These are phyloP conservation scores for Populus alba DNA, from an alignment of 345 rosid genomes.

Conservation along the genomic window DNA sequence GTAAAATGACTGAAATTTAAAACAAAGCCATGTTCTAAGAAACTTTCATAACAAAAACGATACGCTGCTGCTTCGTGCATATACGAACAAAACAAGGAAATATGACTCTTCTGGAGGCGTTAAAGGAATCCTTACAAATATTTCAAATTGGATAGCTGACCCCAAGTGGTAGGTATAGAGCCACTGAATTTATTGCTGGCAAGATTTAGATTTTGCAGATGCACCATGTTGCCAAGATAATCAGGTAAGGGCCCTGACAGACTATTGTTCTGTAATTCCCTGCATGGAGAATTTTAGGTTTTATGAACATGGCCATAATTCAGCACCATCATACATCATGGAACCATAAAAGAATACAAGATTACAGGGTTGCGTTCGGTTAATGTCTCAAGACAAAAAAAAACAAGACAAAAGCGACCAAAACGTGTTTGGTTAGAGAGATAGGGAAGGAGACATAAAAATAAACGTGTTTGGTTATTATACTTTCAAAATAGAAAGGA, in stretches of 20 bases:
- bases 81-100: not conserved
- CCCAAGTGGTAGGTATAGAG: conserved; percentile 68
- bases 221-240: conserved; percentile 57
- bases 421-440: too few species aligned
- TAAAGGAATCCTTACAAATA: conserved; percentile 51
- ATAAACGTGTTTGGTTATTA: too few species aligned
- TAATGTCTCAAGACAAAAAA: too few species aligned
- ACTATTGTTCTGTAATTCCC: conserved; percentile 78
- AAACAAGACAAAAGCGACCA: too few species aligned
- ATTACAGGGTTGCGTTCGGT: too few species aligned
- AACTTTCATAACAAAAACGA: not conserved
- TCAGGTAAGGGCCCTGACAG: conserved; percentile 69
- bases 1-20: not conserved
- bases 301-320: not conserved
- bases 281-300: conserved; percentile 34
- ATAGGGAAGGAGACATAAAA: too few species aligned
- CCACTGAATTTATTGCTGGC: conserved; percentile 75
- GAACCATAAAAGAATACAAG: not conserved
- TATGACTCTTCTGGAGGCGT: not conserved
- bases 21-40: not conserved
- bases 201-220: conserved; percentile 61
- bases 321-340: not conserved
- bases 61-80: not conserved
- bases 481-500: too few species aligned
- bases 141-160: conserved; percentile 60